These are phyloP conservation scores for Picea sitchensis DNA, from an alignment of 75 land plant species.

Conservation along the genomic window DNA sequence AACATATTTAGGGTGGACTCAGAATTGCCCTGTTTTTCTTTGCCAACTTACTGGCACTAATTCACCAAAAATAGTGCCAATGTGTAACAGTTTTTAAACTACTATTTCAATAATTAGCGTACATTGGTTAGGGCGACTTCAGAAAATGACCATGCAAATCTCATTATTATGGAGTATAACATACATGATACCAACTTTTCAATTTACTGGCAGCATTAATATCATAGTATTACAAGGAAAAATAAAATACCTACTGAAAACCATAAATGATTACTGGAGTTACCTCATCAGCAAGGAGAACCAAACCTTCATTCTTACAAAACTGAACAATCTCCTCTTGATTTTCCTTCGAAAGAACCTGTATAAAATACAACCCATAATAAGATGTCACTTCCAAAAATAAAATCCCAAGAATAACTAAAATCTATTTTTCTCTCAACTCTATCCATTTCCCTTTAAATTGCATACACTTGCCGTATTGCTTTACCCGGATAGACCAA, in stretches of 20 bases:
- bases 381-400: not conserved
- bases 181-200: not conserved
- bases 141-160: not conserved
- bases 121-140: not conserved
- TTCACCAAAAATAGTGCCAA: not conserved
- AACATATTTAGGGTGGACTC: not conserved
- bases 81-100: not conserved
- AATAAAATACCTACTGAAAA: slow-evolving; percentile 6
- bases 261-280: slow-evolving; percentile 12
- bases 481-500: not conserved
- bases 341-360: slow-evolving; percentile 95
- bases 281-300: slow-evolving; percentile 99
- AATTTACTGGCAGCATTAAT: not conserved
- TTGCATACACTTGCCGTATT: not conserved
- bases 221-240: not conserved
- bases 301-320: slow-evolving; percentile 87
- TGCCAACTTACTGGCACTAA: not conserved
- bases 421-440: not conserved
- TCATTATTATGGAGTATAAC: not conserved
- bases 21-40: not conserved
- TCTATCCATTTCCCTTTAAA: not conserved
- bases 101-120: not conserved
- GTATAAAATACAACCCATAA: not conserved
- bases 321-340: slow-evolving; percentile 81
- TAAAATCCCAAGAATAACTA: slow-evolving; percentile 1